phyloP scores from a whole-genome alignment of 768 basidiomycete species.

The Leccinum obscurum region DNA sequence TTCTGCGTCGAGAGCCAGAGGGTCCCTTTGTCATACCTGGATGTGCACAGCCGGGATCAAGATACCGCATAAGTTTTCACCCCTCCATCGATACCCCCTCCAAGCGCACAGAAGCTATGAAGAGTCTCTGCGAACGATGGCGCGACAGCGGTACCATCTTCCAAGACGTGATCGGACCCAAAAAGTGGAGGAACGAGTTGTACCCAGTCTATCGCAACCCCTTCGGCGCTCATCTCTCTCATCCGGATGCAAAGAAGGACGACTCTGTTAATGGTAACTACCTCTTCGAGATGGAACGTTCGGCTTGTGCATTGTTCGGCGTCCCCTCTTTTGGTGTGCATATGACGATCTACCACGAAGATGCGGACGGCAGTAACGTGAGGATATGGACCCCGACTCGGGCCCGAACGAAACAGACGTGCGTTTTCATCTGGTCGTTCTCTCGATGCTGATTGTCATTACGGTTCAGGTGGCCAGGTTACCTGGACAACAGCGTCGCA shows the following conservation, averaged over 20 bases:
- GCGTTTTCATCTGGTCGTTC: slow-evolving; percentile 28
- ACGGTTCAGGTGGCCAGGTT: slow-evolving; percentile 69
- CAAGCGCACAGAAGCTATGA: slow-evolving; percentile 62
- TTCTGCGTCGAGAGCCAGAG: slow-evolving; percentile 47
- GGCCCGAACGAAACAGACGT: slow-evolving; percentile 87
- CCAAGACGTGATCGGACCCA: slow-evolving; percentile 63
- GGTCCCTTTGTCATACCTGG: slow-evolving; percentile 47
- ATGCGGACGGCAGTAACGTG: slow-evolving; percentile 40
- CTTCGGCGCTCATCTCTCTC: slow-evolving; percentile 50
- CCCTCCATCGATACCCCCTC: slow-evolving; percentile 51
- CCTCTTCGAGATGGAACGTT: slow-evolving; percentile 87
- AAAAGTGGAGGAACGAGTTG: slow-evolving; percentile 84
- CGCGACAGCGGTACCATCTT: slow-evolving; percentile 59
- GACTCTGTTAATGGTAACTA: slow-evolving; percentile 50
- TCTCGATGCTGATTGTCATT: neutral
- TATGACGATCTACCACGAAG: slow-evolving; percentile 64
- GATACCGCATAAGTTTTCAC: slow-evolving; percentile 47
- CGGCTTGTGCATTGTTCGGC: slow-evolving; percentile 88
- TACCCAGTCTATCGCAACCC: slow-evolving; percentile 78
- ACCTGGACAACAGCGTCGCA: slow-evolving; percentile 87
- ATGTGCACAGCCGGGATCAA: slow-evolving; percentile 25
- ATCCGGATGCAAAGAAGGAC: slow-evolving; percentile 29
- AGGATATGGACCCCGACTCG: slow-evolving; percentile 88
- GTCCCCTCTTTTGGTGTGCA: slow-evolving; percentile 92
- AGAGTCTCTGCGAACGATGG: slow-evolving; percentile 73